Evolutionary conservation across 495 filamentous ascomycete genomes (phyloP), one percentile per base, ranked within the genome.

Genomic region (Aspergillus sclerotioniger): DNA sequence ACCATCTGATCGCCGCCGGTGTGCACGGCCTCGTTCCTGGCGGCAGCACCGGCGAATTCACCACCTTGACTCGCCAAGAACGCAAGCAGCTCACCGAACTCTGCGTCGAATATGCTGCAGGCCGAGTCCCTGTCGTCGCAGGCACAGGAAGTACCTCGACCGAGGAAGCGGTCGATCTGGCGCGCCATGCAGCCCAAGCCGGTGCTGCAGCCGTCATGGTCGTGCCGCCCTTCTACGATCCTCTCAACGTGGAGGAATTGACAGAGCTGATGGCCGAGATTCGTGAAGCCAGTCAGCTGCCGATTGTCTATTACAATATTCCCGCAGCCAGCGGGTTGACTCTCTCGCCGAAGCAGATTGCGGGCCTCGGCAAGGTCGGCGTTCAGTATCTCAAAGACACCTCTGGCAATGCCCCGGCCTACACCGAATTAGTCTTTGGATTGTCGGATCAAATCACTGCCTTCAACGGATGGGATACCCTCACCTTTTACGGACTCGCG

Each of bases 41-140:
- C 20, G 73, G 73, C 37, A 71, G 68, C 65, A 76, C 73, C 3
- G 73, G 71, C 46, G 71, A 76, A 60, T 76, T 76, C 68, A 71
- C 73, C 12, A 61, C 61, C 19, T 41, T 76, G 48, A 53, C 59
- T 35, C 43, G 59, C 33, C 39, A 64, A 37, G 73, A 76, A 46
- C 71, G 73, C 60, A 76, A 76, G 56, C 65, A 73, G 35, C 65
- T 76, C 17, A 68, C 69, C 21, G 71, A 76, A 52, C 67, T 76
- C 5, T 73, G 68, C 56, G 60, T 76, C 0, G 63, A 70, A 8
- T 73, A 57, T 47, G 68, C 73, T 32, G 71, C 62, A 1, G 70
- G 71, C 16, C 70, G 71, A 1, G 60, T 74, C 35, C 68, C 73
- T 45, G 71, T 76, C 51, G 48, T 74, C 37, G 64, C 64, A 1